Percentiles rank a stretch among this genome's conserved stretches.
Conservation (phyloP, 164 flowering plant genomes). For the Santalum album region DNA sequence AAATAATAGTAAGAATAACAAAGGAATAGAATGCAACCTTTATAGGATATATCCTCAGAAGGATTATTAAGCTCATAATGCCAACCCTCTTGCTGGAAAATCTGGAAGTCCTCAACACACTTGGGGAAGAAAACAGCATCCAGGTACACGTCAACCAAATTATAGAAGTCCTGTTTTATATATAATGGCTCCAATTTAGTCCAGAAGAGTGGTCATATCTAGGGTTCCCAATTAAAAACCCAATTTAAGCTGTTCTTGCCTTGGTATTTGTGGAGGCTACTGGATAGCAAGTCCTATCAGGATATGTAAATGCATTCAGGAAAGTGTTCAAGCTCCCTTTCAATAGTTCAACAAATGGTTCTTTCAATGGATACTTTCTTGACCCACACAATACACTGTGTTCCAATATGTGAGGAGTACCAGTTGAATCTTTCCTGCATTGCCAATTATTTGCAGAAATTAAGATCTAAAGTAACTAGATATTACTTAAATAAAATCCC, state of each 20-base stretch:
- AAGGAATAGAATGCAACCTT: constrained; percentile 42
- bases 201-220: neutral
- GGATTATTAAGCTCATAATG: constrained; percentile 91
- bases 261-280: constrained; percentile 95
- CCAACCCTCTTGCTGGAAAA: constrained; percentile 99
- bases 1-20: neutral
- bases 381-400: constrained; percentile 98
- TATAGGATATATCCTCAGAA: constrained; percentile 77
- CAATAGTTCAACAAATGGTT: constrained; percentile 92
- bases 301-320: constrained; percentile 96
- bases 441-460: neutral
- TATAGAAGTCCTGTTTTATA: constrained; percentile 79
- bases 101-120: constrained; percentile 79
- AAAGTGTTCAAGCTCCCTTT: constrained; percentile 94
- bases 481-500: neutral
- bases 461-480: too few relatives aligned
- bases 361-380: constrained; percentile 94
- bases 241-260: constrained; percentile 26
- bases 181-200: neutral
- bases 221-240: neutral
- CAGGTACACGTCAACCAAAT: constrained; percentile 91
- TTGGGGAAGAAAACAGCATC: constrained; percentile 99
- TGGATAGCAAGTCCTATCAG: constrained; percentile 98
- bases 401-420: constrained; percentile 96
- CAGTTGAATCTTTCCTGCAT: constrained; percentile 92